phyloP scores from a whole-genome alignment of 2,329 filamentous ascomycete genomes.

The Stachybotrys elegans region DNA sequence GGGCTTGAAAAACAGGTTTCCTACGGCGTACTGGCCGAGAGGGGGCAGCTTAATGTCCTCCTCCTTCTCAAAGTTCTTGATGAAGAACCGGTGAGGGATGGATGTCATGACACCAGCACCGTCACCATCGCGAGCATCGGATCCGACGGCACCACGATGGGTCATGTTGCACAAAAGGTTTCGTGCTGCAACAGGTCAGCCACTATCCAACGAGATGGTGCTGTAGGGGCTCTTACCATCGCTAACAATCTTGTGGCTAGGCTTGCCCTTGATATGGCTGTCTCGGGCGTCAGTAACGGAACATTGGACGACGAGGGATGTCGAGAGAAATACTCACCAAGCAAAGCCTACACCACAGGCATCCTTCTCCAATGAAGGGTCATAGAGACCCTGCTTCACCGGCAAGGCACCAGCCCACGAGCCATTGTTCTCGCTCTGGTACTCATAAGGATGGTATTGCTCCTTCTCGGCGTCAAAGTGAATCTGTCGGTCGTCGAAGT shows the following conservation, averaged over 20 bases:
- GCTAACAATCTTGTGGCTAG: slow-evolving; percentile 97
- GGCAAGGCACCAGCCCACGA: slow-evolving; percentile 94
- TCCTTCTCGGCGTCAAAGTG: slow-evolving; percentile 56
- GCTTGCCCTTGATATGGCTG: slow-evolving; percentile 94
- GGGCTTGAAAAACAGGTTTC: slow-evolving; percentile 98
- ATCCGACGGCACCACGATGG: slow-evolving; percentile 96
- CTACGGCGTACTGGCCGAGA: slow-evolving; percentile 89
- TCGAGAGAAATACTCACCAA: too few relatives aligned
- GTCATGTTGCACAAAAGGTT: slow-evolving; percentile 99
- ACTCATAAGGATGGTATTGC: slow-evolving; percentile 70
- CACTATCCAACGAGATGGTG: background rate
- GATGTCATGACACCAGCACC: slow-evolving; percentile 99
- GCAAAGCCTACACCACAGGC: slow-evolving; percentile 98
- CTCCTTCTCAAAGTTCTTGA: slow-evolving; percentile 96
- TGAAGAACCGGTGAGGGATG: slow-evolving; percentile 95
- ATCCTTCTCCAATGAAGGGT: slow-evolving; percentile 96
- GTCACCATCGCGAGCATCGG: slow-evolving; percentile 95
- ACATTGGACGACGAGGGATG: too few relatives aligned
- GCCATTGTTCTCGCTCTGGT: slow-evolving; percentile 76
- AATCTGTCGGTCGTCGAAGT: slow-evolving; percentile 65
- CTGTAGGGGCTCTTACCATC: slow-evolving; percentile 64
- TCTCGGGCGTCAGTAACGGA: slow-evolving; percentile 16
- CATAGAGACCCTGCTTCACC: slow-evolving; percentile 97
- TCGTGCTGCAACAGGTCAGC: slow-evolving; percentile 53
- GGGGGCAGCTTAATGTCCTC: slow-evolving; percentile 82